A percentile compares a stretch with the other conserved stretches of the same genome.
These are phyloP conservation scores for Ensete ventricosum DNA, from an alignment of 176 grass and related monocot genomes.

Conservation along the genomic window DNA sequence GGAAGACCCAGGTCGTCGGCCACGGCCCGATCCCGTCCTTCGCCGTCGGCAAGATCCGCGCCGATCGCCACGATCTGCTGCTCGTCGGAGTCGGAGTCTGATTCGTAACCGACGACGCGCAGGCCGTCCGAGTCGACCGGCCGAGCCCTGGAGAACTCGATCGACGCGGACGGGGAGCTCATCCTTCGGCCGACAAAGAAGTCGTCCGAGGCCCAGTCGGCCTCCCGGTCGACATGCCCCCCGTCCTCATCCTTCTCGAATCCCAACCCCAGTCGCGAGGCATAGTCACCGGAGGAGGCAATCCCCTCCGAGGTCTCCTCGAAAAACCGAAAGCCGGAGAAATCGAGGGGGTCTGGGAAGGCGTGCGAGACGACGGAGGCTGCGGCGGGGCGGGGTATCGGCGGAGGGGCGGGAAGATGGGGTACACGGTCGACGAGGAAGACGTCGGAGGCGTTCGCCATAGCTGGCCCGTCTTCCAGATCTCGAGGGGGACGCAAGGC, in stretches of 20 bases:
- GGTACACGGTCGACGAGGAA: background rate
- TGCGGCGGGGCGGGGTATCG: background rate
- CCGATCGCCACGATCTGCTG: slow-evolving; percentile 25
- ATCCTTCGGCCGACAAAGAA: slow-evolving; percentile 16
- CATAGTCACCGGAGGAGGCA: background rate
- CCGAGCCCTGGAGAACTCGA: slow-evolving; percentile 17
- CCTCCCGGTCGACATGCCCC: background rate
- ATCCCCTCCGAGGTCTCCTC: background rate
- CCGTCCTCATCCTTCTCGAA: background rate
- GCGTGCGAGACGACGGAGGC: background rate
- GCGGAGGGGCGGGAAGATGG: background rate
- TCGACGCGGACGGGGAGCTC: background rate
- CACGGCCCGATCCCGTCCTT: background rate
- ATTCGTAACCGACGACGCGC: slow-evolving; percentile 2
- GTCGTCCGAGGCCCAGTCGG: slow-evolving; percentile 16
- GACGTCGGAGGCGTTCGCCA: slow-evolving; percentile 1
- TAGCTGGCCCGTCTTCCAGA: background rate
- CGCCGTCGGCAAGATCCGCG: background rate
- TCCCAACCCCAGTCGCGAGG: background rate
- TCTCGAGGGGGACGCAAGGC: background rate
- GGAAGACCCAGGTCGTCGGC: slow-evolving; percentile 21
- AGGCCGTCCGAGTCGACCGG: background rate
- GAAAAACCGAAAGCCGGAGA: background rate
- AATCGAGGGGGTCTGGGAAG: background rate
- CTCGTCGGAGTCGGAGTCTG: slow-evolving; percentile 15